Conservation (phyloP, 1,139 yeast species). For the Eremothecium sinecaudum region DNA sequence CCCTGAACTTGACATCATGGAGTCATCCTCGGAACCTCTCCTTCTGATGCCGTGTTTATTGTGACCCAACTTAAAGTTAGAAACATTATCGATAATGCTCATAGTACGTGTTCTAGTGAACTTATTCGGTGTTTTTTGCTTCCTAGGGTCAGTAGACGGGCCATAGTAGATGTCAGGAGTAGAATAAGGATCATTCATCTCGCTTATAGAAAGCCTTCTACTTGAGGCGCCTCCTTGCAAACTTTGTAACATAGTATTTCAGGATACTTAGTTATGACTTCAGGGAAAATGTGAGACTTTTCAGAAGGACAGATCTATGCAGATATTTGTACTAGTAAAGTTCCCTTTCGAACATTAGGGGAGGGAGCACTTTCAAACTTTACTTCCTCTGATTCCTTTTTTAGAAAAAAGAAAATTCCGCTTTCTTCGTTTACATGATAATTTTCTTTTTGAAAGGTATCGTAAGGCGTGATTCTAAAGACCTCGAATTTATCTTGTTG, state of each 20-base stretch:
- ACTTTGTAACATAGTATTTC: not conserved
- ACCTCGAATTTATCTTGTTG: too few species aligned
- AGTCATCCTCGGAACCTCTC: slow-evolving; percentile 63
- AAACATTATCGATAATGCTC: slow-evolving; percentile 31
- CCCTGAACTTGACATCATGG: slow-evolving; percentile 29
- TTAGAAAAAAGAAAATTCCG: too few species aligned
- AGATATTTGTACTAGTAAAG: too few species aligned
- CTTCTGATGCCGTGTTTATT: slow-evolving; percentile 32
- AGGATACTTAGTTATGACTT: too few species aligned
- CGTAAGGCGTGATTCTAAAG: too few species aligned
- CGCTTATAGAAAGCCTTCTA: slow-evolving; percentile 27
- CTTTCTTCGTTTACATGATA: too few species aligned
- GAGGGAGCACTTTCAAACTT: too few species aligned
- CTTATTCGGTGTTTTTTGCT: slow-evolving; percentile 12
- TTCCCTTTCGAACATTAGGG: too few species aligned
- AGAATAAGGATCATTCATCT: slow-evolving; percentile 49
- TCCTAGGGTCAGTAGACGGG: slow-evolving; percentile 47
- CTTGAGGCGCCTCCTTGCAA: slow-evolving; percentile 4
- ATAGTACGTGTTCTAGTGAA: slow-evolving; percentile 32
- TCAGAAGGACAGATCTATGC: too few species aligned
- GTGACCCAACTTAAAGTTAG: slow-evolving; percentile 18
- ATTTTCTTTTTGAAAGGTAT: too few species aligned
- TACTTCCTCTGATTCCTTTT: too few species aligned
- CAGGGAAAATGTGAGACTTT: too few species aligned
- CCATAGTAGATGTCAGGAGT: slow-evolving; percentile 66